Conservation (phyloP, 1,284 basidiomycete species). For the Earliella scabrosa region DNA sequence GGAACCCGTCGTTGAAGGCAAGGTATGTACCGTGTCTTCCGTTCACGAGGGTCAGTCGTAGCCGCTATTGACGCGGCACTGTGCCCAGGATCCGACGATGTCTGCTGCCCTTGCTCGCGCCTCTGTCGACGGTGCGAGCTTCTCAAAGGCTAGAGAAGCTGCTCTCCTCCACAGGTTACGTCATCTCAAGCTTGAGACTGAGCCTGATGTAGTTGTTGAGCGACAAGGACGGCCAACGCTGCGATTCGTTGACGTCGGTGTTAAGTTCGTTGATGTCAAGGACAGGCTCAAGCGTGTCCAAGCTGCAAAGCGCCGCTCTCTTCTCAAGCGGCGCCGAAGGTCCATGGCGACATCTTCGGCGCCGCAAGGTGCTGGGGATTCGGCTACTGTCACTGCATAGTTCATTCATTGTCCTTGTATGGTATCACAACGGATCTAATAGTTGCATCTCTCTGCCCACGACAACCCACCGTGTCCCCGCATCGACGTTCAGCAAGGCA, state of each 20-base stretch:
- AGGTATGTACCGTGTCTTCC: too few species aligned
- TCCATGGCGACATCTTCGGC: background rate
- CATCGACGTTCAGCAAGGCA: too few species aligned
- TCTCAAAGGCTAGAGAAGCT: conserved; percentile 38
- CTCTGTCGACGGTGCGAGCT: conserved; percentile 28
- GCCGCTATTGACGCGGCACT: too few species aligned
- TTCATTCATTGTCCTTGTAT: background rate
- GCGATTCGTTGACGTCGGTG: conserved; percentile 72
- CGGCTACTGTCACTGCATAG: background rate
- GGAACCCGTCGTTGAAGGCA: conserved; percentile 70
- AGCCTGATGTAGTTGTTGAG: conserved; percentile 25
- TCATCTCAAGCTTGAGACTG: conserved; percentile 8
- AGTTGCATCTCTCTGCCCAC: background rate
- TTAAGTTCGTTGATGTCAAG: conserved; percentile 62
- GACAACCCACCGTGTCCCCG: too few species aligned
- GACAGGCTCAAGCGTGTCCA: conserved; percentile 54
- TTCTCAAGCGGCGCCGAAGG: conserved; percentile 31
- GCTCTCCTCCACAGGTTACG: conserved; percentile 19
- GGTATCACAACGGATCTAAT: conserved; percentile 6
- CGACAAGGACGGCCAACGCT: conserved; percentile 52
- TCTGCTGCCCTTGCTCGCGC: conserved; percentile 51
- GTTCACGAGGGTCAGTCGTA: too few species aligned
- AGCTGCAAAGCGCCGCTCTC: conserved; percentile 48
- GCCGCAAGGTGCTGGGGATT: background rate
- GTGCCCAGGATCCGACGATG: conserved; percentile 59